Evolutionary conservation across 306 rosid genomes (phyloP), one percentile per base, ranked within the genome.

Genomic region (Quercus parvula): DNA sequence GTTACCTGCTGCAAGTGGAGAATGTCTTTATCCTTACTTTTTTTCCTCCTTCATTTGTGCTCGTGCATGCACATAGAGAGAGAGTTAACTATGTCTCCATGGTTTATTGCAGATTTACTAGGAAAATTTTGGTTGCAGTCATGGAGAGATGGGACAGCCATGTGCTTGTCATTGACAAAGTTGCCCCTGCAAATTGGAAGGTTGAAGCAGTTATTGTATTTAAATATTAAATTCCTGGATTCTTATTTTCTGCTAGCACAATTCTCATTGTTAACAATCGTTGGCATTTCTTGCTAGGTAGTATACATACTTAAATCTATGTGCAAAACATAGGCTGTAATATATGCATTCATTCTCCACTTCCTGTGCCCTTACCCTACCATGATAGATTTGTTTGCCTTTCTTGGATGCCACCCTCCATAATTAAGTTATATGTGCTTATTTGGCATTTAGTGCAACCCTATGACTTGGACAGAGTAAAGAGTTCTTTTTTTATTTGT

Each of bases 101-200:
- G 54, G 67, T 66, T 27, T 70, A 74, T 79, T 81, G 58, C 92
- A 92, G 99, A 82, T 92, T 94, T 54, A 83, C 97, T 0, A 89
- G 91, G 88, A 93, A 92, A 79, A 85, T 95, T 73, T 82, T 95
- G 86, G 94, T 90, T 89, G 97, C 98, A 9, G 94, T 92, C 69
- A 77, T 72, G 85, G 97, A 91, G 62, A 86, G 71, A 79, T 94
- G 99, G 99, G 99, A 92, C 64, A 77, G 80, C 58, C 90, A 92
- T 62, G 95, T 89, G 75, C 77, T 67, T 46, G 81, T 81, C 71
- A 94, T 94, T 74, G 90, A 91, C 81, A 87, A 87, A 78, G 84
- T 92, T 67, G 88, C 84, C 83, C 99, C 99, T 75, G 81, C 88
- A 75, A 90, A 83, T 87, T 94, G 99, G 99, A 91, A 94, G 97